These are phyloP conservation scores for Isatis tinctoria DNA, from an alignment of 345 rosid species.

Conservation along the genomic window DNA sequence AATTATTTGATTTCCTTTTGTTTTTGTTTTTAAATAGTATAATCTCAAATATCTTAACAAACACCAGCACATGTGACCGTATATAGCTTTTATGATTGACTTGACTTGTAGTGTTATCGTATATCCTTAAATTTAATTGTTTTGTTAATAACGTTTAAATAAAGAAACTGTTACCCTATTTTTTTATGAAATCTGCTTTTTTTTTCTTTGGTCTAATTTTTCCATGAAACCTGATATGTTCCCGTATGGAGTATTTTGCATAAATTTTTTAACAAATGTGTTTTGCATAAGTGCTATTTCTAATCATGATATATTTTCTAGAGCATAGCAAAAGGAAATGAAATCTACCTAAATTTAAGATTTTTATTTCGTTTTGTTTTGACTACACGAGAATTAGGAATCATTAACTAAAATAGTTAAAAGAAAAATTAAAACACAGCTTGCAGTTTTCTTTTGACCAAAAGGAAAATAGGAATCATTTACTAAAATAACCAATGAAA, in stretches of 20 bases:
- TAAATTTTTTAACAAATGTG: not conserved
- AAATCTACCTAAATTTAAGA: constrained; percentile 16
- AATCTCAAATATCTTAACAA: constrained; percentile 21
- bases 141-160: not conserved
- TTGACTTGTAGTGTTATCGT: constrained; percentile 13
- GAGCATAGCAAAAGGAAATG: not conserved
- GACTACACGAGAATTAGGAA: constrained; percentile 8
- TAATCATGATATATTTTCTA: not conserved
- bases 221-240: constrained; percentile 4
- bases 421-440: not conserved
- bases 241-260: too few relatives aligned
- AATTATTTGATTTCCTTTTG: not conserved
- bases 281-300: not conserved
- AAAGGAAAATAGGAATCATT: not conserved
- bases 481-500: not conserved
- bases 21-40: not conserved
- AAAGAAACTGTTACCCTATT: constrained; percentile 3
- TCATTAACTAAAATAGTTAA: constrained; percentile 4
- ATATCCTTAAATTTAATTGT: not conserved
- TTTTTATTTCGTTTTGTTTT: not conserved
- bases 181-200: not conserved
- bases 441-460: constrained; percentile 10
- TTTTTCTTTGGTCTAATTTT: not conserved
- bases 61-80: constrained; percentile 28
- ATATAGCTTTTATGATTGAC: constrained; percentile 6